These are phyloP conservation scores for Lenzites betulinus DNA, from an alignment of 768 basidiomycete species.

Conservation along the genomic window DNA sequence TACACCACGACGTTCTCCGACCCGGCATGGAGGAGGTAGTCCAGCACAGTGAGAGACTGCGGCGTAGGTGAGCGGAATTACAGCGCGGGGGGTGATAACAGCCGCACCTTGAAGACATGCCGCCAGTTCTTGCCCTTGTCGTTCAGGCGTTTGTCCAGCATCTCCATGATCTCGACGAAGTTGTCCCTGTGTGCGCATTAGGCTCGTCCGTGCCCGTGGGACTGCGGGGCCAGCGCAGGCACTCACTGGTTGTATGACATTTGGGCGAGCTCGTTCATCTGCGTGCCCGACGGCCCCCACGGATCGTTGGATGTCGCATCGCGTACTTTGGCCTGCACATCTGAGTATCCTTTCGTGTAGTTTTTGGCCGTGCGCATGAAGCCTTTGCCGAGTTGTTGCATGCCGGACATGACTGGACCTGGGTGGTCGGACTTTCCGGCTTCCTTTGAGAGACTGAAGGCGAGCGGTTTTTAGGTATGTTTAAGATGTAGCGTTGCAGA, in stretches of 20 bases:
- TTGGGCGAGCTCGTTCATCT: constrained; percentile 99
- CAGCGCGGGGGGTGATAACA: neutral
- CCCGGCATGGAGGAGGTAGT: constrained; percentile 94
- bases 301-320: constrained; percentile 98
- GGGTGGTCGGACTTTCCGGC: neutral
- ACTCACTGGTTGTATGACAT: constrained; percentile 95
- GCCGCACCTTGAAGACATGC: constrained; percentile 94
- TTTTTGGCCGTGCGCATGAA: constrained; percentile 91
- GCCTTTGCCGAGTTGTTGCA: constrained; percentile 84
- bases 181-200: constrained; percentile 62
- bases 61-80: neutral
- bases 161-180: constrained; percentile 99
- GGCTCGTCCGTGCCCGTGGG: neutral
- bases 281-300: constrained; percentile 95
- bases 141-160: constrained; percentile 96
- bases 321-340: constrained; percentile 92
- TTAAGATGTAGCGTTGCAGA: neutral
- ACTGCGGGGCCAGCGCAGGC: neutral
- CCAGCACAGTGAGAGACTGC: constrained; percentile 88
- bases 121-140: constrained; percentile 99
- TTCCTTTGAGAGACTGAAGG: neutral
- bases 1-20: constrained; percentile 99
- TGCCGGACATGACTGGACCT: constrained; percentile 30
- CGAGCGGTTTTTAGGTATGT: too few species aligned
- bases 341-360: constrained; percentile 95